A percentile compares a stretch with the other conserved stretches of the same genome.
Conservation (phyloP, 192 early-diverging fungal species). For the Lobosporangium transversale region DNA sequence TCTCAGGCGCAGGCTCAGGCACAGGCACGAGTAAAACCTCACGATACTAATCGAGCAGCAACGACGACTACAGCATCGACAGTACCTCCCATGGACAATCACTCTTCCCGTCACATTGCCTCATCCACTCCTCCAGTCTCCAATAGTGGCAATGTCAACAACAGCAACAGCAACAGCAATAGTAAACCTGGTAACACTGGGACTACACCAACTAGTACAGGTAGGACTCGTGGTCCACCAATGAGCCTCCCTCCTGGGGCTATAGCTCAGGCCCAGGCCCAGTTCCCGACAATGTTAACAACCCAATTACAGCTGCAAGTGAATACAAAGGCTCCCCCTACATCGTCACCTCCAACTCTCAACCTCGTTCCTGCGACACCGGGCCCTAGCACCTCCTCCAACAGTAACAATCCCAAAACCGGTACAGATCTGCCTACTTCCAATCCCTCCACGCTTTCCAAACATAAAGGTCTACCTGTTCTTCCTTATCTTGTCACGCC, state of each 20-base stretch:
- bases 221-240: conserved; percentile 4
- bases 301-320: conserved; percentile 46
- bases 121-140: background rate
- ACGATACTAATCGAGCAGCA: background rate
- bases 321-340: conserved; percentile 35
- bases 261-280: conserved; percentile 28
- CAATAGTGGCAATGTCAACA: background rate
- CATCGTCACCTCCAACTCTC: conserved; percentile 35
- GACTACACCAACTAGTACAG: background rate
- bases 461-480: conserved; percentile 47
- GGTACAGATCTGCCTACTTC: conserved; percentile 18
- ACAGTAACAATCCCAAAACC: conserved; percentile 5
- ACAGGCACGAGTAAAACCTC: background rate
- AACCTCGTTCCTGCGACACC: conserved; percentile 48
- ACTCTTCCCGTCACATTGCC: background rate
- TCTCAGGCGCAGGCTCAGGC: background rate
- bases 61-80: background rate
- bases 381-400: conserved; percentile 8
- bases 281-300: conserved; percentile 13
- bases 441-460: conserved; percentile 48
- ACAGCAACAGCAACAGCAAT: background rate
- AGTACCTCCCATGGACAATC: background rate
- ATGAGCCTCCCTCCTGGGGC: conserved; percentile 23
- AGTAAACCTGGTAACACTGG: background rate
- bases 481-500: conserved; percentile 43